phyloP scores from a whole-genome alignment of 345 rosid genomes.

The Corchorus olitorius region DNA sequence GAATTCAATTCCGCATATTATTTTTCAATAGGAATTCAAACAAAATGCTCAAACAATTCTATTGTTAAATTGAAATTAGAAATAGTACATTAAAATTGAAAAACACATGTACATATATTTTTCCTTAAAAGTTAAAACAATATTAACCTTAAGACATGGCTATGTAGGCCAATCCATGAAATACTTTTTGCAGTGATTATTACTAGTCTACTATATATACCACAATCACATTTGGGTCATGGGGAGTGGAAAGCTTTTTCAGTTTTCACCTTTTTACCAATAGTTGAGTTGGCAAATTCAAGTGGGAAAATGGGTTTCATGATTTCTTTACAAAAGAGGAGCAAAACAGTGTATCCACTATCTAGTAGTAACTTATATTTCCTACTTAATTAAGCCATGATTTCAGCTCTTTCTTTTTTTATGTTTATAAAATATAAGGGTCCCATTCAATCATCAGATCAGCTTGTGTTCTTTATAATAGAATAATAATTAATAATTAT shows the following conservation, averaged over 20 bases:
- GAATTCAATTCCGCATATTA: too few relatives aligned
- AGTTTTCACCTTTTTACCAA: background rate
- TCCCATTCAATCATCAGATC: background rate
- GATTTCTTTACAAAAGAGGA: background rate
- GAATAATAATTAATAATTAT: background rate
- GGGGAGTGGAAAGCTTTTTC: background rate
- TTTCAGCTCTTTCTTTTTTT: background rate
- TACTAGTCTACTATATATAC: background rate
- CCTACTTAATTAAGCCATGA: conserved; percentile 11
- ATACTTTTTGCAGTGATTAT: too few relatives aligned
- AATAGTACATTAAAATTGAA: too few relatives aligned
- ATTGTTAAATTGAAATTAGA: too few relatives aligned
- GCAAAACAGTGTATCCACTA: background rate
- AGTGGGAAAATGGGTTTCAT: background rate
- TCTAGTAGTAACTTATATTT: background rate
- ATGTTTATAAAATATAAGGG: background rate
- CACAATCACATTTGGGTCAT: background rate
- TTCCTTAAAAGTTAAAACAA: too few relatives aligned
- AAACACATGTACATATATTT: too few relatives aligned
- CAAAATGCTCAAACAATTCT: too few relatives aligned
- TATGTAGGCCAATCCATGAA: too few relatives aligned
- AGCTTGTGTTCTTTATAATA: background rate
- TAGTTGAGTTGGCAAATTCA: background rate
- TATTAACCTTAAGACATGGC: too few relatives aligned
- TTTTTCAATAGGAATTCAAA: too few relatives aligned